phyloP scores from a whole-genome alignment of 805 yeast genomes.

The Candida loeiensis region DNA sequence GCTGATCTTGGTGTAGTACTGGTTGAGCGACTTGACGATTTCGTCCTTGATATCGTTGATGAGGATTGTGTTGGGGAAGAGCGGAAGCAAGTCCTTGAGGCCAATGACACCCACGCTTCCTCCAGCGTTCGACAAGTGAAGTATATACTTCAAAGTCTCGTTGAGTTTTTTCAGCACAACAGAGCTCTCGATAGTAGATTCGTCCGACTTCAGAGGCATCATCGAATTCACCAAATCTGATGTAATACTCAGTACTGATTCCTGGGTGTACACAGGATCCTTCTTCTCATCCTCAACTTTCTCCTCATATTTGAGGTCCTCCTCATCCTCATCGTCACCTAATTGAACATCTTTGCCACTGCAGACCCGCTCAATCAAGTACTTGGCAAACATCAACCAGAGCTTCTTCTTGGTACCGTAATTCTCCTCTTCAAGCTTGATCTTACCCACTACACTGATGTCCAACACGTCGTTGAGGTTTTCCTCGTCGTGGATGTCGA shows the following conservation, averaged over 20 bases:
- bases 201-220: slow-evolving; percentile 5
- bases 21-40: slow-evolving; percentile 73
- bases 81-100: slow-evolving; percentile 77
- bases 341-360: slow-evolving; percentile 10
- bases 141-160: slow-evolving; percentile 27
- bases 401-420: slow-evolving; percentile 56
- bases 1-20: slow-evolving; percentile 62
- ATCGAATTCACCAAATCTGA: slow-evolving; percentile 10
- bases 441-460: slow-evolving; percentile 27
- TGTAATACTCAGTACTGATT: slow-evolving; percentile 14
- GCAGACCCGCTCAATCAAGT: slow-evolving; percentile 38
- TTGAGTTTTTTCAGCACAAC: slow-evolving; percentile 19
- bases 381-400: slow-evolving; percentile 66
- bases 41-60: slow-evolving; percentile 83
- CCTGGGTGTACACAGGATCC: not conserved
- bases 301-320: slow-evolving; percentile 1
- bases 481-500: slow-evolving; percentile 6
- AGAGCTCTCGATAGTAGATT: slow-evolving; percentile 18
- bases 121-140: slow-evolving; percentile 26
- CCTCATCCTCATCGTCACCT: slow-evolving; percentile 1
- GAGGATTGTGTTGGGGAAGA: slow-evolving; percentile 79
- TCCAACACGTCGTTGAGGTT: slow-evolving; percentile 37
- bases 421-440: slow-evolving; percentile 32
- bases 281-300: slow-evolving; percentile 2
- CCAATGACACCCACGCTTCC: slow-evolving; percentile 39